These are phyloP conservation scores for Parasitella parasitica DNA, from an alignment of 371 early-diverging fungal species.

Conservation along the genomic window DNA sequence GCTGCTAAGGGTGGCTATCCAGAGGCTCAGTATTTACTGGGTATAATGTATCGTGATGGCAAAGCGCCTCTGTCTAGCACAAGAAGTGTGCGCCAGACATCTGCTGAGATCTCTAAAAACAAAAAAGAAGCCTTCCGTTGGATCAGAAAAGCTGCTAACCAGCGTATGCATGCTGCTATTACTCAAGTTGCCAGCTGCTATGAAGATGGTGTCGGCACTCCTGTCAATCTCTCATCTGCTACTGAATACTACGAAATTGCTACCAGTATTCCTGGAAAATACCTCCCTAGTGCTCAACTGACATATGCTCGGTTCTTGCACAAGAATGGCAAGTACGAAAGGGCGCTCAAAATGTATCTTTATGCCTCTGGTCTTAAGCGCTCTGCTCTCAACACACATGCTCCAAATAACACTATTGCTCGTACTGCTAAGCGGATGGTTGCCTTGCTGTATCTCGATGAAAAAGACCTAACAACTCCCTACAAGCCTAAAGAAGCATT, in stretches of 20 bases:
- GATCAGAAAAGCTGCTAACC: slow-evolving; percentile 64
- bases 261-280: slow-evolving; percentile 43
- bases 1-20: slow-evolving; percentile 41
- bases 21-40: slow-evolving; percentile 43
- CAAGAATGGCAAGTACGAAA: slow-evolving; percentile 25
- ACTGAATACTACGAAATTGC: slow-evolving; percentile 68
- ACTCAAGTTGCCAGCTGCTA: slow-evolving; percentile 71
- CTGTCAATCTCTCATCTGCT: slow-evolving; percentile 44
- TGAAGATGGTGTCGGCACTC: slow-evolving; percentile 70
- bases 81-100: neutral
- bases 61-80: slow-evolving; percentile 1
- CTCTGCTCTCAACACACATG: slow-evolving; percentile 34
- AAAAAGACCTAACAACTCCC: slow-evolving; percentile 27
- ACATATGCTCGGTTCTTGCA: slow-evolving; percentile 39
- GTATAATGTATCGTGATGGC: slow-evolving; percentile 44
- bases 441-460: slow-evolving; percentile 40
- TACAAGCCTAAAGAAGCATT: slow-evolving; percentile 30
- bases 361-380: slow-evolving; percentile 36
- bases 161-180: slow-evolving; percentile 63
- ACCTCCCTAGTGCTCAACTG: slow-evolving; percentile 45
- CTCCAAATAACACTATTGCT: slow-evolving; percentile 29
- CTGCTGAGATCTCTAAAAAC: slow-evolving; percentile 8
- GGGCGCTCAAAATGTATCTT: slow-evolving; percentile 42
- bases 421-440: slow-evolving; percentile 36
- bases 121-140: slow-evolving; percentile 54